phyloP scores from a whole-genome alignment of 106 monocot genomes.

The Xerophyta viscosa region DNA sequence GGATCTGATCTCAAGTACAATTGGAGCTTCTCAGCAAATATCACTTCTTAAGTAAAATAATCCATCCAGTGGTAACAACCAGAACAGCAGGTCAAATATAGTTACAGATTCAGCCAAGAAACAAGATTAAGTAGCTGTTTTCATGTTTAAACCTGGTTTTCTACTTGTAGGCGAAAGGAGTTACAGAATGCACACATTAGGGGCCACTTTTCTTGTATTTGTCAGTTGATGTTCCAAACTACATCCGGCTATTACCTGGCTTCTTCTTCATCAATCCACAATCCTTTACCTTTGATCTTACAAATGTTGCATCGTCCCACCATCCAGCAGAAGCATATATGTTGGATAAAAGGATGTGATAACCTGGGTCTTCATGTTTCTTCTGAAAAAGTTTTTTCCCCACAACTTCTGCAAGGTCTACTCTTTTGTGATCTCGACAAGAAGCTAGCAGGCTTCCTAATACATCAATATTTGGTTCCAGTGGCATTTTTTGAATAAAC shows the following conservation, averaged over 20 bases:
- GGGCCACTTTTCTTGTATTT: no score
- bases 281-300: slow-evolving; percentile 33
- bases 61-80: no score
- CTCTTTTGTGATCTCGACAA: slow-evolving; percentile 39
- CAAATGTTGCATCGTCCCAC: slow-evolving; percentile 31
- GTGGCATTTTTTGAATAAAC: slow-evolving; percentile 34
- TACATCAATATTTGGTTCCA: slow-evolving; percentile 39
- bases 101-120: no score
- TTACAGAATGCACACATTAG: no score
- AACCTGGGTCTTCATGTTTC: slow-evolving; percentile 43
- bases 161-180: no score
- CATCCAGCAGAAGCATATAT: slow-evolving; percentile 41
- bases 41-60: no score
- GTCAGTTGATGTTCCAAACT: no score
- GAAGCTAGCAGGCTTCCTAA: slow-evolving; percentile 53
- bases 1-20: no score
- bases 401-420: slow-evolving; percentile 44
- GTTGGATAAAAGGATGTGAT: slow-evolving; percentile 47
- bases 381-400: slow-evolving; percentile 25
- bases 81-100: no score
- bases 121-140: no score
- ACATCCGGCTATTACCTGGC: slow-evolving; percentile 51
- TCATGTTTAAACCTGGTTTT: no score
- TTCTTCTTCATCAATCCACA: slow-evolving; percentile 40
- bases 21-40: no score